phyloP scores from a whole-genome alignment of 495 filamentous ascomycete species.

The Xylaria sp. region DNA sequence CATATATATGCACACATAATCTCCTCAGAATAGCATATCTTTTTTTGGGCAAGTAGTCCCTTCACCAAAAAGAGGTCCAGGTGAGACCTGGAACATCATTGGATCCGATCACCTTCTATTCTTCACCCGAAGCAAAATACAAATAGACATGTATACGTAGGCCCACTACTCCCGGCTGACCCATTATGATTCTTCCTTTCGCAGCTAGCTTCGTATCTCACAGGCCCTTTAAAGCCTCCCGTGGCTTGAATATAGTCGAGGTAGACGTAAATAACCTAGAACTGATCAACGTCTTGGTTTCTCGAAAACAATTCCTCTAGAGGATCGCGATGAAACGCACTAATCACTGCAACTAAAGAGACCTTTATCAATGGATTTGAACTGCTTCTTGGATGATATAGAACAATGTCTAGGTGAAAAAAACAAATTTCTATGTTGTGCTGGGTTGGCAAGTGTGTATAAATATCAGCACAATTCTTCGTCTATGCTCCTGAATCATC shows the following conservation, averaged over 20 bases:
- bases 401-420: background rate
- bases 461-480: background rate
- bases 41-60: background rate
- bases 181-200: background rate
- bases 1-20: background rate
- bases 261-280: background rate
- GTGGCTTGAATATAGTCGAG: slow-evolving; percentile 2
- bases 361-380: background rate
- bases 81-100: background rate
- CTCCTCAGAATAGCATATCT: background rate
- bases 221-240: background rate
- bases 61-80: background rate
- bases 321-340: background rate
- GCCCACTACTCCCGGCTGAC: background rate
- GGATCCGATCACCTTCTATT: background rate
- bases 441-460: background rate
- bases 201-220: background rate
- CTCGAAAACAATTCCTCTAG: background rate
- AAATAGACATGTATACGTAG: background rate
- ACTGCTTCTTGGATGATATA: background rate
- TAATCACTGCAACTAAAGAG: background rate
- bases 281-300: background rate
- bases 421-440: background rate
- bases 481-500: background rate
- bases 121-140: too few species aligned